Evolutionary conservation across 441 rosid genomes (phyloP), one percentile per base, ranked within the genome.

Genomic region (Oxalis stricta): DNA sequence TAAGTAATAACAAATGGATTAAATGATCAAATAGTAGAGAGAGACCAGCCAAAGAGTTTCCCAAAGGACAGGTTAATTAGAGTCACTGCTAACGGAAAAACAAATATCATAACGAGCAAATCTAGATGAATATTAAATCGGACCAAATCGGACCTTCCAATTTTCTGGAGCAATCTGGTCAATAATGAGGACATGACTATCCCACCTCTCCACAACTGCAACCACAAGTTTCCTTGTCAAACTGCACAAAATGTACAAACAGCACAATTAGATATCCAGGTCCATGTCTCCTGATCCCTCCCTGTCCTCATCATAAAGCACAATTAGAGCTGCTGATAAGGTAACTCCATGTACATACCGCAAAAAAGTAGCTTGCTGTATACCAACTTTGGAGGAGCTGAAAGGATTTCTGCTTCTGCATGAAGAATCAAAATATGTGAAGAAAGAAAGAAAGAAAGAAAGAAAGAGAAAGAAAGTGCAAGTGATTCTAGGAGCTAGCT

Each of bases 351-450:
- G 34, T 46, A 54, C 24, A 33, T 66, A 79, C 97, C 97, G 73
- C 74, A 88, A 61, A n/a, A n/a, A 53, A 84, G 64, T 20, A 82
- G 76, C 65, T 71, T 88, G 83, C 85, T 88, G 67, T 88, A 88
- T 5, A 88, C 97, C 75, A 88, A 45, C 75, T 82, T 88, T 12
- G 95, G 97, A 33, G 97, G 93, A 59, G 97, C 97, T 56, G 91
- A 66, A 52, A 88, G 89, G 66, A 88, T 85, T 75, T 82, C 95
- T 30, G 84, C 97, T 65, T 88, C 97, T 88, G 77, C 14, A 45
- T 18, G 60, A 36, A 49, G 57, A 49, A 31, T 19, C 14, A 29
- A 10, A 16, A 45, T 36, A 5, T 22, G 41, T 19, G 43, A 9
- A 38, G 45, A 30, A 13, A 43, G 19, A 22, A 9, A 10, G 11